These are phyloP conservation scores for Trichophaea hybrida DNA, from an alignment of 2,329 filamentous ascomycete species.

Conservation along the genomic window DNA sequence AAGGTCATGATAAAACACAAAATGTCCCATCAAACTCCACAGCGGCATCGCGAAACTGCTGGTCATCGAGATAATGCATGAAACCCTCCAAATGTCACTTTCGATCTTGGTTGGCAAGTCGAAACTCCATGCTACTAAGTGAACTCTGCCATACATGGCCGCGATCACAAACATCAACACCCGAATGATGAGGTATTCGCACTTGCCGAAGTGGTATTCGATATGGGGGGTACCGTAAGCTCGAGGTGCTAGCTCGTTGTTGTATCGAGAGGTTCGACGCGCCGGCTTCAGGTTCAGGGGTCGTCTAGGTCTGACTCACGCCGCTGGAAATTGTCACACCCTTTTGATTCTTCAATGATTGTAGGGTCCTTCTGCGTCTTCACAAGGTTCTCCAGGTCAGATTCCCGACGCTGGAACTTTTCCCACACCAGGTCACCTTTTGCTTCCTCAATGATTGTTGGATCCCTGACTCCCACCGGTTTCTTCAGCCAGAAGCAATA, in stretches of 20 bases:
- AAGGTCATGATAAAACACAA: background rate
- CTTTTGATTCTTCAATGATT: no score
- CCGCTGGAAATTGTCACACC: no score
- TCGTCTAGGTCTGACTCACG: no score
- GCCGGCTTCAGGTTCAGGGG: no score
- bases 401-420: no score
- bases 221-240: background rate
- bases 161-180: background rate
- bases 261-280: background rate
- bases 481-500: constrained; percentile 31
- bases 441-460: background rate
- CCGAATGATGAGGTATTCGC: background rate
- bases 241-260: background rate
- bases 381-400: no score
- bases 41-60: background rate
- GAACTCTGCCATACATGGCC: constrained; percentile 24
- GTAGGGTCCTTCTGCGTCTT: no score
- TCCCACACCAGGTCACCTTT: no score
- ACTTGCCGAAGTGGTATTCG: background rate
- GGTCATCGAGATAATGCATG: background rate
- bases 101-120: constrained; percentile 25
- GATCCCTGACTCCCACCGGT: constrained; percentile 15
- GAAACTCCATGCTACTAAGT: constrained; percentile 25
- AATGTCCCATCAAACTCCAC: background rate
- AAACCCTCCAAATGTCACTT: background rate